Conservation (phyloP, 2,329 filamentous ascomycete species). For the Hypoxylon sp. region DNA sequence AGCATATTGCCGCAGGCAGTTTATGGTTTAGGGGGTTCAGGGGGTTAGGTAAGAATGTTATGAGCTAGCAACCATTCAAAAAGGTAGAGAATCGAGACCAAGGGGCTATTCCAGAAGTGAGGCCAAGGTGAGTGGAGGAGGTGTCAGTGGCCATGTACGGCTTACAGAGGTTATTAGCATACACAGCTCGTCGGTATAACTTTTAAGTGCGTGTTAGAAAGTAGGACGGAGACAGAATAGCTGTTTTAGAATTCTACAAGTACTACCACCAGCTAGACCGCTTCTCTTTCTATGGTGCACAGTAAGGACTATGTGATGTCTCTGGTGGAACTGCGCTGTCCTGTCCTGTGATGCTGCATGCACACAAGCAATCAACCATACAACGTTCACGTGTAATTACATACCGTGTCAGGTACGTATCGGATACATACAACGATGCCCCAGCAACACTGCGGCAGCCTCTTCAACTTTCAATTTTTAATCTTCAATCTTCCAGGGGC, state of each 20-base stretch:
- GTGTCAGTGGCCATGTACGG: no score
- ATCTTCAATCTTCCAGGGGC: no score
- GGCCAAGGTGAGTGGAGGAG: no score
- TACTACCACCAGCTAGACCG: slow-evolving; percentile 24
- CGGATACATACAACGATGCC: not conserved
- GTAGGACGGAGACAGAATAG: slow-evolving; percentile 7
- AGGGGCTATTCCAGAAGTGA: no score
- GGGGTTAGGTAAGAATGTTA: not conserved
- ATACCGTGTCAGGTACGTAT: not conserved
- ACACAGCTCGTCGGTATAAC: not conserved
- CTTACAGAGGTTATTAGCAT: no score
- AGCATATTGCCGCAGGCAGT: slow-evolving; percentile 58
- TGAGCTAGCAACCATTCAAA: no score
- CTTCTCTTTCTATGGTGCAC: slow-evolving; percentile 11
- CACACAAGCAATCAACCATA: not conserved
- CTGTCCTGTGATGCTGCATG: slow-evolving; percentile 3
- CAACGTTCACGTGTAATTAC: not conserved
- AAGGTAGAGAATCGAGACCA: no score
- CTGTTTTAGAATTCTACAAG: slow-evolving; percentile 15
- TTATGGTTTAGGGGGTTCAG: not conserved
- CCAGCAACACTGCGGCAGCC: no score
- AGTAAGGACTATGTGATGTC: not conserved
- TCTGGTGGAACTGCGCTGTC: not conserved
- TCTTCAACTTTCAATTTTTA: no score
- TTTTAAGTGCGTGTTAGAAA: not conserved